Evolutionary conservation across 2,329 filamentous ascomycete genomes (phyloP).

Genomic region (Fusarium drepaniforme): DNA sequence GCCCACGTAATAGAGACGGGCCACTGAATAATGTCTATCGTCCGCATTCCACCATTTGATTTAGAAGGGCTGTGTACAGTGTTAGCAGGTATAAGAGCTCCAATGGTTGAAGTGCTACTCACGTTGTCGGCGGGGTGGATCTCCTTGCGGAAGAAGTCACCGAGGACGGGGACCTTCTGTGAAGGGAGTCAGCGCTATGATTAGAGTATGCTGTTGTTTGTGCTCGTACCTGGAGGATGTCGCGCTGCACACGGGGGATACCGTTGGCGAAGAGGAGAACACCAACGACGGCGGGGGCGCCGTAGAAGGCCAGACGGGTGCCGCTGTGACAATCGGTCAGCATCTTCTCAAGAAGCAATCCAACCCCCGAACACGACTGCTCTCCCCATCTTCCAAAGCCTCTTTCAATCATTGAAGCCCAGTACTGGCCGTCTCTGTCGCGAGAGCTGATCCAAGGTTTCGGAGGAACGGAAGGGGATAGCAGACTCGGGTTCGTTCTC

Average conservation of each 20-base stretch:
- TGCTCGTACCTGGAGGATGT: conserved; percentile 68
- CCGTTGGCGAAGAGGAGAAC: conserved; percentile 72
- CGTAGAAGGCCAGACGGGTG: conserved; percentile 65
- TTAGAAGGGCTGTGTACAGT: conserved; percentile 55
- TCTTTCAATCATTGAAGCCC: not conserved
- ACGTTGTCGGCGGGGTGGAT: conserved; percentile 73
- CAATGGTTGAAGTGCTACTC: conserved; percentile 48
- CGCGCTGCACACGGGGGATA: conserved; percentile 69
- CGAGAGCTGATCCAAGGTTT: conserved; percentile 10
- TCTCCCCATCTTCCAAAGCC: not conserved
- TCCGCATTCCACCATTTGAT: conserved; percentile 40
- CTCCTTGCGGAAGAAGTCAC: conserved; percentile 64
- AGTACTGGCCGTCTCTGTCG: not conserved
- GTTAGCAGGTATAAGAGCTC: conserved; percentile 36
- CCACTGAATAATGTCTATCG: conserved; percentile 46
- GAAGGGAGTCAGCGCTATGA: conserved; percentile 38
- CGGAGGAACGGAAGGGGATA: conserved; percentile 39
- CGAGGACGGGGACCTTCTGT: conserved; percentile 68
- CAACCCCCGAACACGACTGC: not conserved
- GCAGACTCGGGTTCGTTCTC: conserved; percentile 17
- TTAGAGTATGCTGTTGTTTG: not conserved
- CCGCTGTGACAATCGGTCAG: conserved; percentile 55
- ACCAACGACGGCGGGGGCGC: conserved; percentile 68
- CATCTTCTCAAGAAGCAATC: not conserved
- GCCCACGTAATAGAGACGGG: conserved; percentile 36